Conservation (phyloP, 2,329 filamentous ascomycete genomes). For the Amylocarpus encephaloides region DNA sequence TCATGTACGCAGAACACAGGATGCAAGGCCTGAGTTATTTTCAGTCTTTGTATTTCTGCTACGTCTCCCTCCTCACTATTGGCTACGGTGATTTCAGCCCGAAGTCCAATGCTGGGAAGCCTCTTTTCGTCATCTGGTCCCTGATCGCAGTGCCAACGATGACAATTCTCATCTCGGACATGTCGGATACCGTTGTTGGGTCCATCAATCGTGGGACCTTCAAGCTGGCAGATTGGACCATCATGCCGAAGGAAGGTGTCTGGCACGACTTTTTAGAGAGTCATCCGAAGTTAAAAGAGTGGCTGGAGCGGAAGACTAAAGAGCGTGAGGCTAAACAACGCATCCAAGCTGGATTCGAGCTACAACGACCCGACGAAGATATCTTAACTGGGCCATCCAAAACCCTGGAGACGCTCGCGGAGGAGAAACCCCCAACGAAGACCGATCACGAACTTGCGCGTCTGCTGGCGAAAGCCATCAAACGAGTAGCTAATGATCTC, state of each 20-base stretch:
- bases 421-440: constrained; percentile 28
- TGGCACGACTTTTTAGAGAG: constrained; percentile 45
- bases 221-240: constrained; percentile 55
- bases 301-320: constrained; percentile 34
- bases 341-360: constrained; percentile 30
- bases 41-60: constrained; percentile 62
- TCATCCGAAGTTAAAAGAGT: constrained; percentile 38
- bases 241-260: constrained; percentile 55
- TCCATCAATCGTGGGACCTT: constrained; percentile 58
- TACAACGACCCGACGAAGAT: constrained; percentile 31
- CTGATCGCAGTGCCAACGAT: constrained; percentile 63
- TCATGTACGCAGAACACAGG: constrained; percentile 51
- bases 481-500: constrained; percentile 48
- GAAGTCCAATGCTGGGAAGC: constrained; percentile 56
- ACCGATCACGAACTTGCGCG: constrained; percentile 45
- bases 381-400: neutral
- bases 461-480: constrained; percentile 51
- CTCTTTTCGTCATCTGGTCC: constrained; percentile 67
- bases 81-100: constrained; percentile 64
- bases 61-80: constrained; percentile 60
- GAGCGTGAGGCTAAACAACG: constrained; percentile 39
- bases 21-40: constrained; percentile 54
- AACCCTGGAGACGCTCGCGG: constrained; percentile 37
- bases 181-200: constrained; percentile 58
- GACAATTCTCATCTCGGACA: constrained; percentile 59